These are phyloP conservation scores for Alnus rubra DNA, from an alignment of 306 rosid species.

Conservation along the genomic window DNA sequence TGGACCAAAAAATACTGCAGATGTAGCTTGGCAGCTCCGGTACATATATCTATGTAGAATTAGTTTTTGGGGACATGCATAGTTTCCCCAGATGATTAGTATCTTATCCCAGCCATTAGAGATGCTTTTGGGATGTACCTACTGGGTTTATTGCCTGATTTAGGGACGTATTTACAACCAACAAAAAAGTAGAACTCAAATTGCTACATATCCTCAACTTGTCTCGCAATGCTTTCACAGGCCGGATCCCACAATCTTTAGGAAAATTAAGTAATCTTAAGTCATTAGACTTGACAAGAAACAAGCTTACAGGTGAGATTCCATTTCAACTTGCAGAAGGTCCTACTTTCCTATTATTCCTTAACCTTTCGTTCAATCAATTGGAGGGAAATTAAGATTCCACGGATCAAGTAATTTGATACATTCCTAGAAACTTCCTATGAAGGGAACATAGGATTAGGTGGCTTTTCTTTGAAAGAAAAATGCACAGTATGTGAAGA, in stretches of 20 bases:
- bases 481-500: not conserved
- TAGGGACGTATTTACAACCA: not conserved
- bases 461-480: constrained; percentile 30
- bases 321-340: too few species aligned
- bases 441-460: constrained; percentile 33
- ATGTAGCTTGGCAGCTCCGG: constrained; percentile 4
- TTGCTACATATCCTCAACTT: too few species aligned
- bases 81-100: not conserved
- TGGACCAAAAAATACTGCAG: constrained; percentile 12
- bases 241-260: too few species aligned
- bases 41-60: constrained; percentile 5
- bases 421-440: constrained; percentile 34
- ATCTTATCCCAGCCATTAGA: not conserved
- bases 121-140: not conserved
- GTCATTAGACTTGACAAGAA: too few species aligned
- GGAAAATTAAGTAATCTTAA: too few species aligned
- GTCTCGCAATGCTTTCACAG: too few species aligned
- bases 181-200: not conserved
- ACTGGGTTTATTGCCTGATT: not conserved
- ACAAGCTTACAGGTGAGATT: too few species aligned
- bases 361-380: too few species aligned
- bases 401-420: constrained; percentile 33
- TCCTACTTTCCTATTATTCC: too few species aligned
- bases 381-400: constrained; percentile 38
- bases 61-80: constrained; percentile 16